A percentile compares a stretch with the other conserved stretches of the same genome.
phyloP scores from a whole-genome alignment of 768 basidiomycete genomes.

The Russula dissimulans region DNA sequence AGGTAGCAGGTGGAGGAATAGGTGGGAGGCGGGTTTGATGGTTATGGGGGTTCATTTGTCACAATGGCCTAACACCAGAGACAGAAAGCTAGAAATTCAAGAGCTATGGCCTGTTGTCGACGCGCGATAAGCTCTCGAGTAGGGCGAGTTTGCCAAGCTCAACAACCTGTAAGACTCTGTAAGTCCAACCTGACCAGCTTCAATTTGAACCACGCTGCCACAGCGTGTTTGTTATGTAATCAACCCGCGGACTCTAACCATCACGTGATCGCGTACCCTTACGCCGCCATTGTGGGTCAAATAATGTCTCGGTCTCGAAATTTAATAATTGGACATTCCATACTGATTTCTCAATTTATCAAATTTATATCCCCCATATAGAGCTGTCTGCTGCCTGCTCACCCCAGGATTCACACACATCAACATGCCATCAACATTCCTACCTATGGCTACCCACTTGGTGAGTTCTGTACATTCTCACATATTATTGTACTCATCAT shows the following conservation, averaged over 20 bases:
- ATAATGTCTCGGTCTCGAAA: too few species aligned
- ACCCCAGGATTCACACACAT: too few species aligned
- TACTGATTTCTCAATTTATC: too few species aligned
- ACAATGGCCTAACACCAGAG: constrained; percentile 20
- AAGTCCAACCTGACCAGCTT: not conserved
- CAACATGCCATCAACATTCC: too few species aligned
- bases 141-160: not conserved
- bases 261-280: constrained; percentile 9
- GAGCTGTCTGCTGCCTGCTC: too few species aligned
- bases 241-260: not conserved
- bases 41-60: constrained; percentile 16
- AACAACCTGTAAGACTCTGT: not conserved
- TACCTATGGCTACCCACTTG: too few species aligned
- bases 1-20: constrained; percentile 17
- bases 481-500: too few species aligned
- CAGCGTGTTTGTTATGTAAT: constrained; percentile 12
- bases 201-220: not conserved
- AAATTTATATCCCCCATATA: too few species aligned
- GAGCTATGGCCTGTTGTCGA: not conserved
- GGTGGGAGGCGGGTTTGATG: constrained; percentile 9
- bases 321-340: too few species aligned
- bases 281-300: too few species aligned
- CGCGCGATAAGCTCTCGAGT: not conserved
- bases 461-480: too few species aligned
- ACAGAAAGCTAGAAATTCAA: not conserved